phyloP scores from a whole-genome alignment of 306 rosid genomes.

The Bauhinia variegata region DNA sequence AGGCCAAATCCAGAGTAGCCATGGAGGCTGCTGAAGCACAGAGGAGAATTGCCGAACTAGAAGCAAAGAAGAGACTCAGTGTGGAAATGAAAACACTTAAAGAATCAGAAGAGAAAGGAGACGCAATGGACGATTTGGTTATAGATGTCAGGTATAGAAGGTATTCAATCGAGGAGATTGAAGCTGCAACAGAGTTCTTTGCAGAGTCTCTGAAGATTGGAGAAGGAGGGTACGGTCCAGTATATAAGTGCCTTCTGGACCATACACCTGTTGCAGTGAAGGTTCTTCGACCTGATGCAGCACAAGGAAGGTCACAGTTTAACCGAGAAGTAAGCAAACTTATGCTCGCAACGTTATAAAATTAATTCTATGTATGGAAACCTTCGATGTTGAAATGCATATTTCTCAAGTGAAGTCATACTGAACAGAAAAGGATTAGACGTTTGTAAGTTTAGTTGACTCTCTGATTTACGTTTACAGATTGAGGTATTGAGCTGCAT shows the following conservation, averaged over 20 bases:
- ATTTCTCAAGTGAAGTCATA: neutral
- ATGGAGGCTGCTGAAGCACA: conserved; percentile 92
- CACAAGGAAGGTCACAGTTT: conserved; percentile 91
- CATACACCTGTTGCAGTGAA: conserved; percentile 88
- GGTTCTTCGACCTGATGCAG: conserved; percentile 95
- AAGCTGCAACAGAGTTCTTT: conserved; percentile 75
- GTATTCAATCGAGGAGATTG: conserved; percentile 84
- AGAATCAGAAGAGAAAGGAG: conserved; percentile 74
- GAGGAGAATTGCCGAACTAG: conserved; percentile 77
- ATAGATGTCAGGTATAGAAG: conserved; percentile 71
- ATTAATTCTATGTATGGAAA: neutral
- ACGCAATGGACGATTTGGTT: conserved; percentile 57
- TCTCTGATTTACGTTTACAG: conserved; percentile 43
- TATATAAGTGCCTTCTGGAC: conserved; percentile 70
- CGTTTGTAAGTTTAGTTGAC: conserved; percentile 19
- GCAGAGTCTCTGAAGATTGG: conserved; percentile 75
- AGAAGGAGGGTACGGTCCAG: conserved; percentile 99
- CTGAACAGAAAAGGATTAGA: neutral
- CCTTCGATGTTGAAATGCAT: neutral
- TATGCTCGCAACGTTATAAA: neutral
- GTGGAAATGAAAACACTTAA: conserved; percentile 79
- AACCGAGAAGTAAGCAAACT: conserved; percentile 72
- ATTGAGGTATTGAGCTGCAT: conserved; percentile 90
- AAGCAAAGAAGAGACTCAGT: conserved; percentile 74
- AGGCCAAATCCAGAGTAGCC: conserved; percentile 85